phyloP scores from a whole-genome alignment of 208 protist genomes.

The Spongospora subterranea region DNA sequence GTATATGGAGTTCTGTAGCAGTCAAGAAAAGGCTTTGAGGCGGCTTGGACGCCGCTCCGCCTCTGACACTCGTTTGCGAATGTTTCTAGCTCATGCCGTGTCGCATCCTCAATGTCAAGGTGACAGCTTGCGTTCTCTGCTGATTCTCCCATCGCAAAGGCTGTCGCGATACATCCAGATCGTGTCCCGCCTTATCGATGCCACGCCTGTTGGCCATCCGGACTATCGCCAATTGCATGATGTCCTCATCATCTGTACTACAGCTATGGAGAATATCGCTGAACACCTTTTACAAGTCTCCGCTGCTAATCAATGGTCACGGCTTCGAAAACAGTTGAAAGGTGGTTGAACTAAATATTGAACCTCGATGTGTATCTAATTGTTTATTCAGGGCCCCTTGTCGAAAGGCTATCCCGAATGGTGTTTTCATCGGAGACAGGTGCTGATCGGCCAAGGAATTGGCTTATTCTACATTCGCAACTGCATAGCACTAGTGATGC shows the following conservation, averaged over 20 bases:
- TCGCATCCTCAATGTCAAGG: slow-evolving; percentile 51
- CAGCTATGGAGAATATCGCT: background rate
- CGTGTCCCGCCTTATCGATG: background rate
- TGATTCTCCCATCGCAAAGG: background rate
- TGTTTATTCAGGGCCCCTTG: background rate
- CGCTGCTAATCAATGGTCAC: background rate
- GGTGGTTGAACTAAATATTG: background rate
- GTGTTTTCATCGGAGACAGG: background rate
- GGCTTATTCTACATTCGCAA: background rate
- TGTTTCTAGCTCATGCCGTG: slow-evolving; percentile 45
- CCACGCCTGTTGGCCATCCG: background rate
- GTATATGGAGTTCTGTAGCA: background rate
- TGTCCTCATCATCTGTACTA: background rate
- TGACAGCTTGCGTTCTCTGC: slow-evolving; percentile 12
- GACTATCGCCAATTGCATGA: background rate
- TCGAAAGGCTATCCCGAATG: background rate
- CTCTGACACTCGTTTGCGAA: background rate
- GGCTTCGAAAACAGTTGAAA: background rate
- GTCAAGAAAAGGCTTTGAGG: background rate
- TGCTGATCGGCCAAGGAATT: background rate
- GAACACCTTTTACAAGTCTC: background rate
- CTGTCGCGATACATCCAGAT: slow-evolving; percentile 23
- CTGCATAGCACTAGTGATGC: background rate
- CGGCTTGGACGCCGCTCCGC: background rate
- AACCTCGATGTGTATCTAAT: background rate